These are phyloP conservation scores for Sclerotinia trifoliorum DNA, from an alignment of 2,329 filamentous ascomycete species.

Conservation along the genomic window DNA sequence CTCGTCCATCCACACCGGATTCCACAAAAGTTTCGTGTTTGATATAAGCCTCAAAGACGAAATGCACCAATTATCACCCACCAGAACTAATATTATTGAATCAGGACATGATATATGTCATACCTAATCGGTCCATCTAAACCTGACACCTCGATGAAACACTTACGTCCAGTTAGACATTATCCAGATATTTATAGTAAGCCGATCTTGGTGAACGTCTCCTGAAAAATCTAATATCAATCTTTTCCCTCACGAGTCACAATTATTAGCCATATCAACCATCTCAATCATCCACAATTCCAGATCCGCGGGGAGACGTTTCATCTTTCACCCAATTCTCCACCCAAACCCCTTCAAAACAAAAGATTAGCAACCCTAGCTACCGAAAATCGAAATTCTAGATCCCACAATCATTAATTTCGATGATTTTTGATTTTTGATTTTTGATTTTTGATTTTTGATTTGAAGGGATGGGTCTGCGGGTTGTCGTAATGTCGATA, in stretches of 20 bases:
- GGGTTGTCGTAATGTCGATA: neutral
- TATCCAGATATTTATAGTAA: conserved; percentile 14
- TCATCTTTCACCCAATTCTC: neutral
- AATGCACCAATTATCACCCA: neutral
- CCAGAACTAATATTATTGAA: neutral
- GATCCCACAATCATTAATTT: neutral
- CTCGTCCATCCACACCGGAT: neutral
- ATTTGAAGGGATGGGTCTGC: too few relatives aligned
- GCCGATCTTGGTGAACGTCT: neutral
- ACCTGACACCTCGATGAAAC: neutral
- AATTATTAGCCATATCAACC: too few relatives aligned
- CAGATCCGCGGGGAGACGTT: neutral
- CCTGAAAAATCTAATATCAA: neutral
- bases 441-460: too few relatives aligned
- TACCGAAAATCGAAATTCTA: neutral
- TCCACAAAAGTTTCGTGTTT: conserved; percentile 7
- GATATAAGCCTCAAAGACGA: neutral
- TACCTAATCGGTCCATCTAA: neutral
- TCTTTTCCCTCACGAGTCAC: neutral
- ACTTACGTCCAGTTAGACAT: neutral
- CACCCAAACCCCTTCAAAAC: neutral
- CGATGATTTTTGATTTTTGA: too few relatives aligned
- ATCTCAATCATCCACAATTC: neutral
- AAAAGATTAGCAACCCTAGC: neutral
- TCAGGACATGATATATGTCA: neutral